Conservation (phyloP, 495 filamentous ascomycete genomes). For the Aspergillus leporis region DNA sequence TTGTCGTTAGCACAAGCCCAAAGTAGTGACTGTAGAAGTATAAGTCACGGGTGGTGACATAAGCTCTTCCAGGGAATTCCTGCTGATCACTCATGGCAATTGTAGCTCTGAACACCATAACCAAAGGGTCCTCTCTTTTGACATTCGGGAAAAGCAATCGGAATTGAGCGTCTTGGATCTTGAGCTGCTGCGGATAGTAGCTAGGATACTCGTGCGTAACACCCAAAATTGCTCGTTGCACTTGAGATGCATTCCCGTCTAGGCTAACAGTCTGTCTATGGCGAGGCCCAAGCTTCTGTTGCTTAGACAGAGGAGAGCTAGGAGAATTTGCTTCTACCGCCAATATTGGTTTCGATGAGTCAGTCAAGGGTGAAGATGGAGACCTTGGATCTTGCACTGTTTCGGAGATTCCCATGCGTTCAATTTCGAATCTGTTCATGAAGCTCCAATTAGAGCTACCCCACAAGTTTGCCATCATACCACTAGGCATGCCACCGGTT, state of each 20-base stretch:
- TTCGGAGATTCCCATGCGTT: slow-evolving; percentile 48
- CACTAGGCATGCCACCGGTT: slow-evolving; percentile 72
- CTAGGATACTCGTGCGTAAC: slow-evolving; percentile 65
- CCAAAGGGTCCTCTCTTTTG: slow-evolving; percentile 68
- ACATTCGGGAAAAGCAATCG: slow-evolving; percentile 85
- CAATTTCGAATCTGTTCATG: slow-evolving; percentile 63
- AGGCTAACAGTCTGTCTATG: slow-evolving; percentile 85
- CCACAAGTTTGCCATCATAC: slow-evolving; percentile 90
- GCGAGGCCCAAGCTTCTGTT: slow-evolving; percentile 27
- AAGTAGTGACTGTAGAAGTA: slow-evolving; percentile 96
- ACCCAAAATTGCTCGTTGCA: slow-evolving; percentile 41
- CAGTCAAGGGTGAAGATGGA: slow-evolving; percentile 30
- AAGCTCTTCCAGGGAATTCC: slow-evolving; percentile 84
- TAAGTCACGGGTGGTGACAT: slow-evolving; percentile 79
- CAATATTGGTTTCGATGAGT: slow-evolving; percentile 28
- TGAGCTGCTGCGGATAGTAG: slow-evolving; percentile 80
- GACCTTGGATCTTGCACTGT: slow-evolving; percentile 35
- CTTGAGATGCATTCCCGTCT: slow-evolving; percentile 55
- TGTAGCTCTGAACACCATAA: slow-evolving; percentile 74
- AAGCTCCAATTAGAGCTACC: slow-evolving; percentile 83
- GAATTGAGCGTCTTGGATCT: slow-evolving; percentile 90
- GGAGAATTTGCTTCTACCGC: slow-evolving; percentile 23
- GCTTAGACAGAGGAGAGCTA: slow-evolving; percentile 7
- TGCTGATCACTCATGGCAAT: slow-evolving; percentile 77
- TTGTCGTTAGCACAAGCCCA: slow-evolving; percentile 84